Percentiles rank a stretch among this genome's conserved stretches.
Evolutionary conservation across 495 filamentous ascomycete genomes (phyloP).

Genomic region (Delitschia confertaspora): DNA sequence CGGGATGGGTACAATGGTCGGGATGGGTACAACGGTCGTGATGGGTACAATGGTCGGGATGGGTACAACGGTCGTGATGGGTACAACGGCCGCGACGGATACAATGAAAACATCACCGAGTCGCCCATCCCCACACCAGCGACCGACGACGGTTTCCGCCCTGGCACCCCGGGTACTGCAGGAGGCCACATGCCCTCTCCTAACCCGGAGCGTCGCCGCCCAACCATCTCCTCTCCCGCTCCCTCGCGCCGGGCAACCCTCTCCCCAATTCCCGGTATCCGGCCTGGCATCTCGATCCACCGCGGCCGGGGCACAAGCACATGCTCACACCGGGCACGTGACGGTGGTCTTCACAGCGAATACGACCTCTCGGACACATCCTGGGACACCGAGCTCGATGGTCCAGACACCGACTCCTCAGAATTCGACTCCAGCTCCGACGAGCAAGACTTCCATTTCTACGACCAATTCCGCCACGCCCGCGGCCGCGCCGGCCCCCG

Average conservation of each 20-base stretch:
- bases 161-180: constrained; percentile 19
- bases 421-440: constrained; percentile 15
- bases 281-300: constrained; percentile 22
- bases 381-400: constrained; percentile 36
- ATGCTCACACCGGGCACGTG: constrained; percentile 15
- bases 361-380: constrained; percentile 29
- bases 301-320: constrained; percentile 11
- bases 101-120: constrained; percentile 16
- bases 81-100: constrained; percentile 5
- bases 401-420: constrained; percentile 19
- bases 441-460: constrained; percentile 7
- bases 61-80: background rate
- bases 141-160: constrained; percentile 20
- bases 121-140: constrained; percentile 13
- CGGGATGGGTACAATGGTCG: constrained; percentile 22
- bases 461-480: constrained; percentile 1
- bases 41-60: constrained; percentile 19
- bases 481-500: background rate
- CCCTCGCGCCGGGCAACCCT: constrained; percentile 25
- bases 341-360: constrained; percentile 7
- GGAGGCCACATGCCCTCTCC: constrained; percentile 5
- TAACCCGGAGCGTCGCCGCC: constrained; percentile 11
- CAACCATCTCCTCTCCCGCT: constrained; percentile 9
- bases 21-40: constrained; percentile 24
- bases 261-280: constrained; percentile 24